Evolutionary conservation across 352 stramenopile genomes (phyloP).

Genomic region (Plasmopara halstedii): DNA sequence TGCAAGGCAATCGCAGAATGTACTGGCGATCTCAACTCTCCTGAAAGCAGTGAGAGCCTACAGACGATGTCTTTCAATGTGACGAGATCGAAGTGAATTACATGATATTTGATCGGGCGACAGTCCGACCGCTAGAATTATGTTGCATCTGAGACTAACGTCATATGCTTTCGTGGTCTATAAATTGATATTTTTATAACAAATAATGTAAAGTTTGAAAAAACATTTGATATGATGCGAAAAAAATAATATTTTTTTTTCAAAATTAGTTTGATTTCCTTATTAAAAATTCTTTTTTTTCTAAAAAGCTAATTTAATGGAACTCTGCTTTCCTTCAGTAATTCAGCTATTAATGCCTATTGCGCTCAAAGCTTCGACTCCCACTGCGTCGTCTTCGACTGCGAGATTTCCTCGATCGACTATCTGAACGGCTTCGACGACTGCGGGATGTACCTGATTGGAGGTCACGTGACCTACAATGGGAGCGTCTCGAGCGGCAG

Average conservation of each 20-base stretch:
- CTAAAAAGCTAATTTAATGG: not conserved
- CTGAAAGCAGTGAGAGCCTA: too few species aligned
- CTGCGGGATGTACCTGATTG: slow-evolving; percentile 3
- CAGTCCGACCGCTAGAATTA: too few species aligned
- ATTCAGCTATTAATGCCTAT: slow-evolving; percentile 5
- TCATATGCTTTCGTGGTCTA: not conserved
- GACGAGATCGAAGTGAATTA: not conserved
- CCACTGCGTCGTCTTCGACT: slow-evolving; percentile 14
- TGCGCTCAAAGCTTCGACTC: slow-evolving; percentile 16
- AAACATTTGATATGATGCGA: not conserved
- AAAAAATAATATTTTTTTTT: not conserved
- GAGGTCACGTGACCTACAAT: slow-evolving; percentile 10
- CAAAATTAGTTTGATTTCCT: not conserved
- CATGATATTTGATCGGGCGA: not conserved
- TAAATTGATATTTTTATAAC: not conserved
- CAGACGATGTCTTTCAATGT: too few species aligned
- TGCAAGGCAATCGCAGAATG: too few species aligned
- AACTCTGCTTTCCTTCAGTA: too few species aligned
- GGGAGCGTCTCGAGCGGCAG: slow-evolving; percentile 8
- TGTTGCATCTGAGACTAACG: not conserved
- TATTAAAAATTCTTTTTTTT: not conserved
- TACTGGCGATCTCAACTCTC: too few species aligned
- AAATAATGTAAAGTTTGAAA: not conserved
- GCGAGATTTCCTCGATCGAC: slow-evolving; percentile 14
- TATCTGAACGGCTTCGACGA: slow-evolving; percentile 15